phyloP scores from a whole-genome alignment of 2,329 filamentous ascomycete species.

The Alternaria sp. region DNA sequence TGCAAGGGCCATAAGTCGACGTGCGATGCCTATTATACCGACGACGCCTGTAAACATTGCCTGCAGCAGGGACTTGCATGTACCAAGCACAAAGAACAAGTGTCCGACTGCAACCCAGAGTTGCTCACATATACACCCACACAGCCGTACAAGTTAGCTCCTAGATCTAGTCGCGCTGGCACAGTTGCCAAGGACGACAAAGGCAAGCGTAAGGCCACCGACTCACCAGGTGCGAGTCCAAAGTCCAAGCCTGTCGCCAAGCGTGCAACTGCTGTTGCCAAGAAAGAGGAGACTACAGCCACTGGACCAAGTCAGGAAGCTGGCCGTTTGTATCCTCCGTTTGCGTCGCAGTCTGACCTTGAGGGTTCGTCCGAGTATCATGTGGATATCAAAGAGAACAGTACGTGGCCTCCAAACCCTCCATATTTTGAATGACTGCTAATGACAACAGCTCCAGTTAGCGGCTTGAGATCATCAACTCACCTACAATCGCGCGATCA shows the following conservation, averaged over 20 bases:
- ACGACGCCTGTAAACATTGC: slow-evolving; percentile 16
- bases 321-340: not conserved
- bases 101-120: not conserved
- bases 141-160: not conserved
- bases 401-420: not conserved
- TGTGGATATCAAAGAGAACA: not conserved
- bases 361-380: not conserved
- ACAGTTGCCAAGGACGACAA: not conserved
- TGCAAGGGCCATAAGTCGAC: not conserved
- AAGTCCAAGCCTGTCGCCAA: slow-evolving; percentile 4
- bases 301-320: not conserved
- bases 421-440: not conserved
- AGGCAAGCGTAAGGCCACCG: slow-evolving; percentile 11
- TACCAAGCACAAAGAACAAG: slow-evolving; percentile 9
- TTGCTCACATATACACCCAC: not conserved
- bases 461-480: not conserved
- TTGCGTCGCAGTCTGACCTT: not conserved
- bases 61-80: slow-evolving; percentile 4
- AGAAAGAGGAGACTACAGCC: not conserved
- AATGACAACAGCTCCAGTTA: not conserved
- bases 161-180: not conserved
- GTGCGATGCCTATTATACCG: slow-evolving; percentile 9
- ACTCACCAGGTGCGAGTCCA: slow-evolving; percentile 9
- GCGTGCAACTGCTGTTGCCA: not conserved
- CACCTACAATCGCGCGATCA: not conserved